Evolutionary conservation across 148 eudicot species (phyloP).

Genomic region (Tetragonia tetragonoides): DNA sequence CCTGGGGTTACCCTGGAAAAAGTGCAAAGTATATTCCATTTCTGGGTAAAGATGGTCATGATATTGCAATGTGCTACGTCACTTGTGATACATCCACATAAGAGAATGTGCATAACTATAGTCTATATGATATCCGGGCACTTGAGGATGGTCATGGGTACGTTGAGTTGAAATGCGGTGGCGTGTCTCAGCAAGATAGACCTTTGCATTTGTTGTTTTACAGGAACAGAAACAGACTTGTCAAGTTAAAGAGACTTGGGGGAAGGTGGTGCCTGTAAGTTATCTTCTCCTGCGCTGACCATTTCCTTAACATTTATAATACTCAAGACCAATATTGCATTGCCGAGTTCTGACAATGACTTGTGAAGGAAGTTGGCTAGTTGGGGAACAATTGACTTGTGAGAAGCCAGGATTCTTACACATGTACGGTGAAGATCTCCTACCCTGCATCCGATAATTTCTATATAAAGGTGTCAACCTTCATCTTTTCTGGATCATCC

Average conservation of each 20-base stretch:
- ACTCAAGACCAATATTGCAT: neutral
- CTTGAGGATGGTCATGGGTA: neutral
- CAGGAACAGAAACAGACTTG: neutral
- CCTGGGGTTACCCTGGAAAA: neutral
- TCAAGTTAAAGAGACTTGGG: neutral
- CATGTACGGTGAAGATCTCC: slow-evolving; percentile 19
- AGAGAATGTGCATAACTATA: neutral
- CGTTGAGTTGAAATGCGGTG: neutral
- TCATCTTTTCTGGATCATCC: slow-evolving; percentile 21
- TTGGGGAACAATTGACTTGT: slow-evolving; percentile 8
- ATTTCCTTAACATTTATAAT: neutral
- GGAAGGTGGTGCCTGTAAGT: neutral
- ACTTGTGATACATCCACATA: neutral
- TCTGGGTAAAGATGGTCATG: neutral
- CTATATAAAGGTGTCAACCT: slow-evolving; percentile 23
- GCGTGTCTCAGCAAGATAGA: neutral
- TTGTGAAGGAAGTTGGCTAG: neutral
- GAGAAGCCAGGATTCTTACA: slow-evolving; percentile 14
- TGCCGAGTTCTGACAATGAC: slow-evolving; percentile 20
- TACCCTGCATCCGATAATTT: neutral
- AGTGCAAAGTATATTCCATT: neutral
- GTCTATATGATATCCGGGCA: neutral
- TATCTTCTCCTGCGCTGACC: neutral
- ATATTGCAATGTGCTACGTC: neutral
- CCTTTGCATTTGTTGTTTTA: slow-evolving; percentile 9